Evolutionary conservation across 192 early-diverging fungal species (phyloP), one percentile per base, ranked within the genome.

Genomic region (Linnemannia hyalina): DNA sequence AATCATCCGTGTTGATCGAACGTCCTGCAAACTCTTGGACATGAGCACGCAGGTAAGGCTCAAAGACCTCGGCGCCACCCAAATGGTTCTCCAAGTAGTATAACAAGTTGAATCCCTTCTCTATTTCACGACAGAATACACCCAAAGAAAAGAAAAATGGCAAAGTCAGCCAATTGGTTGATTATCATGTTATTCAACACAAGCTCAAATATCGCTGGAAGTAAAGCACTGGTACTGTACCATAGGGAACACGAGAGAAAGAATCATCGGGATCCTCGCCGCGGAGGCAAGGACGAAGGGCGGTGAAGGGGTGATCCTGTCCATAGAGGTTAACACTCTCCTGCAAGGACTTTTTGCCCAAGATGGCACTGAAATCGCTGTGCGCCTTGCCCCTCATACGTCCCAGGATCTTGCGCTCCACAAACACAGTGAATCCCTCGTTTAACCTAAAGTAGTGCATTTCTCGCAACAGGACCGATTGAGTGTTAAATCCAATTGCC

Each of bases 21-120:
- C 92, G 95, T 75, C 97, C 95, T 54, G 95, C 90, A 90, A 98
- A 98, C 60, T 93, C 84, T 69, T 90, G 83, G 36, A 99, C 95
- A 89, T 98, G 93, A 16, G 94, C 92, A 75, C 93, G 92, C 91
- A 96, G 92, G 79, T 94, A 98, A 15, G 95, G 94, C 75, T 95
- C 97, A 90, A 99, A 99, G 32, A 96, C 91, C 32, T 89, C 81
- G 0, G 94, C 81, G 2, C 97, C 97, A 46, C 98, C 98, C 46
- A 99, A 89, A 63, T 94, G 80, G 80, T 94, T 91, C 84, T 97
- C 73, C 44, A 99, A 92, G 81, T 97, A 95, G 89, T 96, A 98
- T 22, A 99, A 88, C 57, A 99, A 88, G 88, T 97, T 97, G 83
- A 95, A 98, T 35, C 97, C 98, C 90, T 99, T 99, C 86, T 99